A percentile compares a stretch with the other conserved stretches of the same genome.
Conservation (phyloP, 2,329 filamentous ascomycete species). For the Clarireedia sp. region DNA sequence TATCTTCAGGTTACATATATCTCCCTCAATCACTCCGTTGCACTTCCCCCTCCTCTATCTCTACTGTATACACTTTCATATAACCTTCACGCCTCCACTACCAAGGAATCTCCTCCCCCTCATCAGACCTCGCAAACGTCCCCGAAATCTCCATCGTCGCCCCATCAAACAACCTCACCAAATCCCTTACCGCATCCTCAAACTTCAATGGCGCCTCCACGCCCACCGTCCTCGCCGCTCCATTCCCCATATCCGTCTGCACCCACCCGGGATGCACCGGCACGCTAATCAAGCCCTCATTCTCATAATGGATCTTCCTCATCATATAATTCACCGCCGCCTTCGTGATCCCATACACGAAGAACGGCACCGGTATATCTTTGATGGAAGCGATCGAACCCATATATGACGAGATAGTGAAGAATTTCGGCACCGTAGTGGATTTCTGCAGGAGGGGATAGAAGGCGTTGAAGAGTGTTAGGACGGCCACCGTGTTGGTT, state of each 20-base stretch:
- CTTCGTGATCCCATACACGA: conserved; percentile 38
- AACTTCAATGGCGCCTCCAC: conserved; percentile 17
- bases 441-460: conserved; percentile 33
- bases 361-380: conserved; percentile 10
- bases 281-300: conserved; percentile 27
- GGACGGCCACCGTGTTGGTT: conserved; percentile 36
- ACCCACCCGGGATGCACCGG: conserved; percentile 30
- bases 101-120: conserved; percentile 14
- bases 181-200: conserved; percentile 15
- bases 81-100: not conserved
- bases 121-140: conserved; percentile 9
- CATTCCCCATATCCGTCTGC: conserved; percentile 24
- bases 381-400: conserved; percentile 14
- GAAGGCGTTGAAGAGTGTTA: conserved; percentile 38
- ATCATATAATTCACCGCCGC: conserved; percentile 27
- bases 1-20: no score
- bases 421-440: conserved; percentile 28
- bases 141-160: conserved; percentile 13
- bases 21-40: no score
- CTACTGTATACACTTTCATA: no score
- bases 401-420: conserved; percentile 30
- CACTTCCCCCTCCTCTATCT: no score
- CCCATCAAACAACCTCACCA: conserved; percentile 15
- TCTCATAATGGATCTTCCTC: conserved; percentile 29
- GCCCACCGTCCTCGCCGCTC: conserved; percentile 12